Evolutionary conservation across 768 basidiomycete species (phyloP), one percentile per base, ranked within the genome.

Genomic region (Pleurotus djamor): DNA sequence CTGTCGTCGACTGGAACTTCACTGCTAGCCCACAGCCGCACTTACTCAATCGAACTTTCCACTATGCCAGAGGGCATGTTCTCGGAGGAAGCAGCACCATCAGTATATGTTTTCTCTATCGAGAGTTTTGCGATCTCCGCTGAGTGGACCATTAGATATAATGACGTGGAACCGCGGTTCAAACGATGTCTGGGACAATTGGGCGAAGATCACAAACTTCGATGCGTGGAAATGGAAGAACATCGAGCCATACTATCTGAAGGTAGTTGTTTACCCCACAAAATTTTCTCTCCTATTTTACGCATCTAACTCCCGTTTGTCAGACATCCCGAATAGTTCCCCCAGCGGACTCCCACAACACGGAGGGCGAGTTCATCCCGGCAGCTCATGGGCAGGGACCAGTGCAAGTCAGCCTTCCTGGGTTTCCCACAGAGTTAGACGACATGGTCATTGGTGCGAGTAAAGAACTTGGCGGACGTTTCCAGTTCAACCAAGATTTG

Each of bases 401-500:
- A 5, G 63, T 67, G 33, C 65, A 58, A 59, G 54, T 58, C 57
- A 67, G 64, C 28, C 55, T 72, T 12, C 51, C 66, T 14, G 68
- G 67, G 1, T 70, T 60, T 49, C 41, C 59, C 2, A 50, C 36
- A 32, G 59, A 61, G 12, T 61, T 66, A 32, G 67, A 70, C 56
- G 21, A 36, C n/a, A 48, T 58, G 9, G 64, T 72, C 33, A 60
- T 72, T 21, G 28, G 60, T 5, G 66, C 72, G 2, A 67, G 71
- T 0, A 2, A 59, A 5, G 60, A 69, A 52, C 66, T 79, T 6
- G 59, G 66, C 0, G 65, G 69, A 5, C 72, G 75, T 45, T 81
- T 76, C 59, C 69, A 74, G 2, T 80, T 68, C 60, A 78, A 77
- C 60, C 34, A 66, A 13, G 82, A 82, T 63, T 68, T 69, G 59